Percentiles rank a stretch among this genome's conserved stretches.
These are phyloP conservation scores for Pulveroboletus sp. DNA, from an alignment of 768 basidiomycete species.

Conservation along the genomic window DNA sequence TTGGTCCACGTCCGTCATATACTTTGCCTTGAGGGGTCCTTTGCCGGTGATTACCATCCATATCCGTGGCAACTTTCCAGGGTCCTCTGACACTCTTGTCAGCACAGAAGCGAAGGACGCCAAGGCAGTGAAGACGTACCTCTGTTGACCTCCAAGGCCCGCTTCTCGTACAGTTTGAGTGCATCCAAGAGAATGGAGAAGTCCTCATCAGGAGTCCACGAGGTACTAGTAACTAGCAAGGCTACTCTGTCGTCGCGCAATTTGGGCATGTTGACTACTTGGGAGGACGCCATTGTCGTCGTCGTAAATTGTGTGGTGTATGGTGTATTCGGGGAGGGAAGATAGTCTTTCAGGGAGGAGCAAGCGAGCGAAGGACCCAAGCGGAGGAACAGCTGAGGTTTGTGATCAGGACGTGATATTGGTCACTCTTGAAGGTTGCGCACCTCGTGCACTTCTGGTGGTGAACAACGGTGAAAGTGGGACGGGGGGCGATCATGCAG, in stretches of 20 bases:
- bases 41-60: conserved; percentile 88
- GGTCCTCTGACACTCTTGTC: conserved; percentile 10
- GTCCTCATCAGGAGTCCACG: conserved; percentile 98
- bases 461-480: conserved; percentile 69
- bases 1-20: conserved; percentile 64
- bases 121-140: conserved; percentile 1
- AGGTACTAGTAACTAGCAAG: conserved; percentile 85
- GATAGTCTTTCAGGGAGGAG: conserved; percentile 41
- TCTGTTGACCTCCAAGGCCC: conserved; percentile 37
- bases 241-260: conserved; percentile 75
- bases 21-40: conserved; percentile 69
- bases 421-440: conserved; percentile 8
- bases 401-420: background rate
- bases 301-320: conserved; percentile 63
- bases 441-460: conserved; percentile 77
- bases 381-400: conserved; percentile 46
- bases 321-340: conserved; percentile 49
- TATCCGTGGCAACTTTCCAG: conserved; percentile 59
- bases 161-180: conserved; percentile 63
- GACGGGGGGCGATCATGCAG: conserved; percentile 88
- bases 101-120: background rate
- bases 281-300: conserved; percentile 22
- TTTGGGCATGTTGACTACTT: conserved; percentile 37
- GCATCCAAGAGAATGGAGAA: conserved; percentile 81
- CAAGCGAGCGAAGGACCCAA: conserved; percentile 38